These are phyloP conservation scores for Rutstroemia sp. DNA, from an alignment of 2,329 filamentous ascomycete species.

Conservation along the genomic window DNA sequence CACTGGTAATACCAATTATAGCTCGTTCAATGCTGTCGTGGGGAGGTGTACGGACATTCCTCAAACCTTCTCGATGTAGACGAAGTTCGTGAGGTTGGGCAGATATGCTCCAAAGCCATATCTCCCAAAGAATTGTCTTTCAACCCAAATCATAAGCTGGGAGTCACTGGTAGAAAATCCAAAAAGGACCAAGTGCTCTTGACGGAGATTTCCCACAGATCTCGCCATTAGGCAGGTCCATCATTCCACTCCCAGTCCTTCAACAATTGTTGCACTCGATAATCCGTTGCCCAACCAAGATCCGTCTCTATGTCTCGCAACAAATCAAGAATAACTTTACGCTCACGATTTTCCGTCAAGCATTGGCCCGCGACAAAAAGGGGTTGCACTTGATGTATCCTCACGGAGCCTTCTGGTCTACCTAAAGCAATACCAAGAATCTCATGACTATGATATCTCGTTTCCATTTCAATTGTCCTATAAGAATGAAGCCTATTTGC, in stretches of 20 bases:
- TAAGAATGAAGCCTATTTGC: slow-evolving; percentile 49
- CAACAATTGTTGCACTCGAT: slow-evolving; percentile 47
- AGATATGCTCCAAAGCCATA: no score
- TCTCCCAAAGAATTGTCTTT: no score
- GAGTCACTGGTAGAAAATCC: no score
- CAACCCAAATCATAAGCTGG: no score
- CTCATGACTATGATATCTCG: slow-evolving; percentile 50
- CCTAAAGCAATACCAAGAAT: slow-evolving; percentile 54
- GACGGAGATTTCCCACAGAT: no score
- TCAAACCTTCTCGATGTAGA: no score
- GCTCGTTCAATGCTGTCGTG: no score
- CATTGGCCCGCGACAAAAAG: slow-evolving; percentile 57
- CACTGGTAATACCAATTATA: no score
- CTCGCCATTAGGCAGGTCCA: no score
- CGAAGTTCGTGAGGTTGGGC: no score
- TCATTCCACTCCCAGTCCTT: slow-evolving; percentile 34
- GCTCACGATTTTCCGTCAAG: slow-evolving; percentile 45
- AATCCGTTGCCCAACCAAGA: slow-evolving; percentile 56
- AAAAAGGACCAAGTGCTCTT: no score
- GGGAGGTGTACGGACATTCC: no score
- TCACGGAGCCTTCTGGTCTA: slow-evolving; percentile 46
- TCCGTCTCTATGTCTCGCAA: slow-evolving; percentile 54
- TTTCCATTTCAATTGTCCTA: slow-evolving; percentile 46
- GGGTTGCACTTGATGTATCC: slow-evolving; percentile 51
- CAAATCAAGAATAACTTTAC: slow-evolving; percentile 46